A percentile compares a stretch with the other conserved stretches of the same genome.
Evolutionary conservation across 345 rosid genomes (phyloP).

Genomic region (Dimocarpus longan): DNA sequence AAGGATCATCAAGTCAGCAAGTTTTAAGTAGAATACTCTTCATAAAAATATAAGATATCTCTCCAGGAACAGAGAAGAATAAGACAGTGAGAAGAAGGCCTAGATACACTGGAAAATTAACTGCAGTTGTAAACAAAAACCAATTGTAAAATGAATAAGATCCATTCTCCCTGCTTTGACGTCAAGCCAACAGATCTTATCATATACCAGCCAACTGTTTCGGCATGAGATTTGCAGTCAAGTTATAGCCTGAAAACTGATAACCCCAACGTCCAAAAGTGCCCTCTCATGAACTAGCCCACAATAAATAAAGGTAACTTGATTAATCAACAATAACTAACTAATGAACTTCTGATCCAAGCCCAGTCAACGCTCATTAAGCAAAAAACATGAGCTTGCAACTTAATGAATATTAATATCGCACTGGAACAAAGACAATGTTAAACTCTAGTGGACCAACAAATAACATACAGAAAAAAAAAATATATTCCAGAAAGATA

Average conservation of each 20-base stretch:
- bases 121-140: background rate
- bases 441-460: conserved; percentile 1
- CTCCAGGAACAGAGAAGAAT: conserved; percentile 49
- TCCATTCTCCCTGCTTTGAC: background rate
- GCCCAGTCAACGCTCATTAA: background rate
- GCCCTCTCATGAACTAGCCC: background rate
- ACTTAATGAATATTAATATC: background rate
- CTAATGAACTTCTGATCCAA: background rate
- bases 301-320: background rate
- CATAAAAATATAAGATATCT: conserved; percentile 56
- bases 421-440: background rate
- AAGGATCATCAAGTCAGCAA: conserved; percentile 59
- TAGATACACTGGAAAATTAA: background rate
- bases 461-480: background rate
- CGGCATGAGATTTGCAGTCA: background rate
- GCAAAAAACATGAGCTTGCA: background rate
- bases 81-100: conserved; percentile 11
- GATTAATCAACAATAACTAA: background rate
- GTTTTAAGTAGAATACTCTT: conserved; percentile 58
- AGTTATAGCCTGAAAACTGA: background rate
- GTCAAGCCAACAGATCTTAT: background rate
- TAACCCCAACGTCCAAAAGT: background rate
- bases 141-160: background rate
- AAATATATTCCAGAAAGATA: too few relatives aligned
- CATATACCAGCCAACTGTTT: background rate